Evolutionary conservation across 2,329 filamentous ascomycete species (phyloP).

Genomic region (Xylariaceae sp.): DNA sequence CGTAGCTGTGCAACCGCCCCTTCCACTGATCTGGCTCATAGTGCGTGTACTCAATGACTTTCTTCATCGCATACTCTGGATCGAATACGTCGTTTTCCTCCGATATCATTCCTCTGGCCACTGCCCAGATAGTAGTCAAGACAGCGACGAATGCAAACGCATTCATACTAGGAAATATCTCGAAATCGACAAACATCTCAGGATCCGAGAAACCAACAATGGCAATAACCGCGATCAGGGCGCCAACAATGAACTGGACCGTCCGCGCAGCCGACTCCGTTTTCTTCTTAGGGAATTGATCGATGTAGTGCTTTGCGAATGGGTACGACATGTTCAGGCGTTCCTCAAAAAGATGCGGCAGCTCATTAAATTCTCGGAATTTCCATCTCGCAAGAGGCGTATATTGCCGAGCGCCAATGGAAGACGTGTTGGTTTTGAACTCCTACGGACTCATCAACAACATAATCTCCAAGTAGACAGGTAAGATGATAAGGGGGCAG

Average conservation of each 20-base stretch:
- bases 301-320: conserved; percentile 84
- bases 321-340: conserved; percentile 92
- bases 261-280: conserved; percentile 80
- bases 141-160: conserved; percentile 86
- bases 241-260: conserved; percentile 80
- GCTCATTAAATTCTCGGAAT: conserved; percentile 95
- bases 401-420: conserved; percentile 82
- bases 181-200: conserved; percentile 85
- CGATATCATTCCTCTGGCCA: conserved; percentile 75
- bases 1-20: conserved; percentile 82
- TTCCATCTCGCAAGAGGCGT: conserved; percentile 96
- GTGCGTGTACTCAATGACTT: conserved; percentile 88
- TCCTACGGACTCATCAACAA: conserved; percentile 52
- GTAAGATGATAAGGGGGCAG: background rate
- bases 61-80: conserved; percentile 79
- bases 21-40: conserved; percentile 89
- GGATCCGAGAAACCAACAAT: conserved; percentile 82
- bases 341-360: conserved; percentile 85
- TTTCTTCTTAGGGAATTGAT: conserved; percentile 95
- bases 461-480: background rate
- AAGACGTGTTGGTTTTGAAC: conserved; percentile 88
- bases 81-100: conserved; percentile 89
- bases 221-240: conserved; percentile 78
- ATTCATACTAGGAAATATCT: conserved; percentile 82
- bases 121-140: conserved; percentile 76